Evolutionary conservation across 108 stramenopile genomes (phyloP).

Genomic region (Skeletonema grethae): DNA sequence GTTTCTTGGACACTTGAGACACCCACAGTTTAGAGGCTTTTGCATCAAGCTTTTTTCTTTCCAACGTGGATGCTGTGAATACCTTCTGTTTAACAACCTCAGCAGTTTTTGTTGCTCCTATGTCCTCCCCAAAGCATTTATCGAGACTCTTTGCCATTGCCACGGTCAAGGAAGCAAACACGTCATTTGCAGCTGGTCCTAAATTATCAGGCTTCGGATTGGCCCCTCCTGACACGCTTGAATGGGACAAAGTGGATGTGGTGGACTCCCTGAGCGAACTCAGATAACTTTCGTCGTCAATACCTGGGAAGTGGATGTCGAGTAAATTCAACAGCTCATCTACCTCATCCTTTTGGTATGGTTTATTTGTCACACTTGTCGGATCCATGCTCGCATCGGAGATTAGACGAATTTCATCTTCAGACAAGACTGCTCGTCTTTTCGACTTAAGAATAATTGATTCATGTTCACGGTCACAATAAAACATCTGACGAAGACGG

Average conservation of each 20-base stretch:
- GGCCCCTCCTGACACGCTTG: not conserved
- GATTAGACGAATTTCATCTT: slow-evolving; percentile 21
- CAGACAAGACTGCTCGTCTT: slow-evolving; percentile 12
- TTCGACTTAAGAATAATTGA: slow-evolving; percentile 22
- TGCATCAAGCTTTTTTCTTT: slow-evolving; percentile 13
- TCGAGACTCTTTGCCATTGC: slow-evolving; percentile 41
- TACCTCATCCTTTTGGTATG: slow-evolving; percentile 9
- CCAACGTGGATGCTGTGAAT: not conserved
- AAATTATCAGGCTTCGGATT: not conserved
- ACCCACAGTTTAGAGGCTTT: slow-evolving; percentile 24
- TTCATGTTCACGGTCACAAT: slow-evolving; percentile 42
- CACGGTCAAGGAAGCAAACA: slow-evolving; percentile 17
- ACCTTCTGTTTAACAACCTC: slow-evolving; percentile 3
- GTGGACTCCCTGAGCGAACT: not conserved
- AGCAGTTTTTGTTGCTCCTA: slow-evolving; percentile 12
- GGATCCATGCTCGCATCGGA: slow-evolving; percentile 26
- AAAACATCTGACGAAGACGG: slow-evolving; percentile 48
- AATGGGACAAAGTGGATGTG: not conserved
- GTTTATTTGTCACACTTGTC: slow-evolving; percentile 5
- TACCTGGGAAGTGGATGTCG: slow-evolving; percentile 23
- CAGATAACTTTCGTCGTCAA: slow-evolving; percentile 13
- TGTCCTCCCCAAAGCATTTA: slow-evolving; percentile 25
- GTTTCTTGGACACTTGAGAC: slow-evolving; percentile 17
- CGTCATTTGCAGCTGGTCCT: not conserved
- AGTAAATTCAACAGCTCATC: slow-evolving; percentile 15